A percentile compares a stretch with the other conserved stretches of the same genome.
phyloP scores from a whole-genome alignment of 2,329 filamentous ascomycete species.

The Pestalotiopsis sp. region DNA sequence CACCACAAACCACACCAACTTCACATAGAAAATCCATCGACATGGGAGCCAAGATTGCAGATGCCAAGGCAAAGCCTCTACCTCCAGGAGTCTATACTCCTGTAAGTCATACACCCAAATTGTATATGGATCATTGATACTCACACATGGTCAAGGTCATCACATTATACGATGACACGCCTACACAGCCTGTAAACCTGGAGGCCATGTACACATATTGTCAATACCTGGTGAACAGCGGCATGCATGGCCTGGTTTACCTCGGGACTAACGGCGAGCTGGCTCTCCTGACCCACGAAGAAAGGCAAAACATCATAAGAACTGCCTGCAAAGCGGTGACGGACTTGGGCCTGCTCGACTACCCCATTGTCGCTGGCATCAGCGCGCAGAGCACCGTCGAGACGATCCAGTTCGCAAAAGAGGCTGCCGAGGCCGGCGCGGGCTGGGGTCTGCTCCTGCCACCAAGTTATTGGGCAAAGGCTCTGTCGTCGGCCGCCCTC shows the following conservation, averaged over 20 bases:
- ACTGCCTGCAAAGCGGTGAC: slow-evolving; percentile 39
- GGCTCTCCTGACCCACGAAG: slow-evolving; percentile 40
- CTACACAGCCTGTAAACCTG: slow-evolving; percentile 43
- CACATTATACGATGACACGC: slow-evolving; percentile 44
- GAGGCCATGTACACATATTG: slow-evolving; percentile 47
- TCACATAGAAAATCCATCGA: neutral
- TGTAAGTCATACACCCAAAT: slow-evolving; percentile 23
- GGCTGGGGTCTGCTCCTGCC: slow-evolving; percentile 40
- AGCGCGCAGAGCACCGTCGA: slow-evolving; percentile 39
- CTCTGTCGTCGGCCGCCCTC: slow-evolving; percentile 34
- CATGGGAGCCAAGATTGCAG: slow-evolving; percentile 15
- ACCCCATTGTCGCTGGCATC: slow-evolving; percentile 48
- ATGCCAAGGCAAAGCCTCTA: slow-evolving; percentile 29
- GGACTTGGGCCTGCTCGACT: slow-evolving; percentile 35
- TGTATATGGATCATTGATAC: neutral
- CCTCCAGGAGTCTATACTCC: slow-evolving; percentile 49
- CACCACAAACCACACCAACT: neutral
- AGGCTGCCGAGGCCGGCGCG: slow-evolving; percentile 40
- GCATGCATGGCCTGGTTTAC: slow-evolving; percentile 48
- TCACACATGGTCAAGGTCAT: slow-evolving; percentile 22
- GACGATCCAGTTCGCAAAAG: slow-evolving; percentile 37
- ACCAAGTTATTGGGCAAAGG: slow-evolving; percentile 43
- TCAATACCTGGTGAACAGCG: slow-evolving; percentile 41
- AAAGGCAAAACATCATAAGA: slow-evolving; percentile 42
- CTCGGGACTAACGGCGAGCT: slow-evolving; percentile 51